A percentile compares a stretch with the other conserved stretches of the same genome.
phyloP scores from a whole-genome alignment of 805 yeast genomes.

The Nakazawaea holstii region DNA sequence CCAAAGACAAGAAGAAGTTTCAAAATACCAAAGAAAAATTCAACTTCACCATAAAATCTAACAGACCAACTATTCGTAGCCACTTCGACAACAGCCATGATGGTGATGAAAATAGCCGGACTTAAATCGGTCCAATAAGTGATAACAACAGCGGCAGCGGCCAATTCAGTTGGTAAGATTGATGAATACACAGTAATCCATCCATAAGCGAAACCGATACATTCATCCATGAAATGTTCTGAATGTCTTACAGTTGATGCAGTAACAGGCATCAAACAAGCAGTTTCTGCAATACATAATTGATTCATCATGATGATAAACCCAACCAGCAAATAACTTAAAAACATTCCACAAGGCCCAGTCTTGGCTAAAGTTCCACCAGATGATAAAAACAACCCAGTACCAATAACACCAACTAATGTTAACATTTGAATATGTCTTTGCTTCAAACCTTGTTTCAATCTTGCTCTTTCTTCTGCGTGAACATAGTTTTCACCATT shows the following conservation, averaged over 20 bases:
- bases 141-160: slow-evolving; percentile 40
- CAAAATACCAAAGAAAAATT: slow-evolving; percentile 37
- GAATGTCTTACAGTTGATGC: slow-evolving; percentile 32
- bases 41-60: slow-evolving; percentile 42
- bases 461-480: slow-evolving; percentile 10
- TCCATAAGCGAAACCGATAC: slow-evolving; percentile 30
- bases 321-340: slow-evolving; percentile 29
- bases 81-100: slow-evolving; percentile 32
- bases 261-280: slow-evolving; percentile 30
- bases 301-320: slow-evolving; percentile 27
- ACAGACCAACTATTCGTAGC: slow-evolving; percentile 33
- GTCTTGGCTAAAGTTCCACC: slow-evolving; percentile 28
- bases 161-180: slow-evolving; percentile 47
- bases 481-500: slow-evolving; percentile 10
- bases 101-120: slow-evolving; percentile 40
- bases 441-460: slow-evolving; percentile 23
- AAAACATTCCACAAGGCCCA: slow-evolving; percentile 30
- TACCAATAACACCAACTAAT: slow-evolving; percentile 36
- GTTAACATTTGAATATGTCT: slow-evolving; percentile 36
- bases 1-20: slow-evolving; percentile 42
- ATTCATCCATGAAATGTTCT: slow-evolving; percentile 32
- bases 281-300: slow-evolving; percentile 30
- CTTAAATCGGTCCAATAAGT: slow-evolving; percentile 39
- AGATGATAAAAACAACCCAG: slow-evolving; percentile 31
- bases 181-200: slow-evolving; percentile 36